These are phyloP conservation scores for Trichothecium roseum DNA, from an alignment of 2,329 filamentous ascomycete genomes.

Conservation along the genomic window DNA sequence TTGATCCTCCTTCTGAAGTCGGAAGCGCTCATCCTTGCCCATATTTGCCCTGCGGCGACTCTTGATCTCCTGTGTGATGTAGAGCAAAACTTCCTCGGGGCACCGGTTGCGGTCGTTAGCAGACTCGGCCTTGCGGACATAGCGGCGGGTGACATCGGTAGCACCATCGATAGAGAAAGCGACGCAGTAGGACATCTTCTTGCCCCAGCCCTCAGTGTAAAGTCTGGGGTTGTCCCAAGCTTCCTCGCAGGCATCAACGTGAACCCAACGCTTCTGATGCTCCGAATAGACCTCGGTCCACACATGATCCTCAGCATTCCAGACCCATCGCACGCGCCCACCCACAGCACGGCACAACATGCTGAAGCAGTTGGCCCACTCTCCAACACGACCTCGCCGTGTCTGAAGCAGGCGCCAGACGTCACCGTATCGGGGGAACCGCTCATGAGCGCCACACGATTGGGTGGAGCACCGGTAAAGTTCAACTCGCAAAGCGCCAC, in stretches of 20 bases:
- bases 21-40: conserved; percentile 75
- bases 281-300: conserved; percentile 98
- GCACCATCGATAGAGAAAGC: conserved; percentile 87
- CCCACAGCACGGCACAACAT: conserved; percentile 95
- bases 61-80: conserved; percentile 87
- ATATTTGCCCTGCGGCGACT: conserved; percentile 73
- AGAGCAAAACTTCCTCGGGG: conserved; percentile 81
- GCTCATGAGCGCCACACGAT: conserved; percentile 67
- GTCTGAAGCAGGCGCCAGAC: conserved; percentile 89
- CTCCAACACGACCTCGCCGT: conserved; percentile 74
- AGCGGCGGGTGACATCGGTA: conserved; percentile 55
- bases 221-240: conserved; percentile 89
- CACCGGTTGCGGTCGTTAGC: conserved; percentile 68
- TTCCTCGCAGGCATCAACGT: conserved; percentile 90
- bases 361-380: conserved; percentile 98
- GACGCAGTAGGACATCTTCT: conserved; percentile 94
- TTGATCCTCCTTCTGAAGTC: conserved; percentile 70
- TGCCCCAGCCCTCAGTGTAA: conserved; percentile 90
- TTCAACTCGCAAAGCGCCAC: conserved; percentile 79
- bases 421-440: conserved; percentile 90
- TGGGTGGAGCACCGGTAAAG: conserved; percentile 76
- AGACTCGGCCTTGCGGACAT: conserved; percentile 62
- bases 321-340: conserved; percentile 88
- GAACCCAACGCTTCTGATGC: conserved; percentile 89
- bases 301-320: conserved; percentile 95